Evolutionary conservation across 768 basidiomycete genomes (phyloP).

Genomic region (Nidula microcarpa): DNA sequence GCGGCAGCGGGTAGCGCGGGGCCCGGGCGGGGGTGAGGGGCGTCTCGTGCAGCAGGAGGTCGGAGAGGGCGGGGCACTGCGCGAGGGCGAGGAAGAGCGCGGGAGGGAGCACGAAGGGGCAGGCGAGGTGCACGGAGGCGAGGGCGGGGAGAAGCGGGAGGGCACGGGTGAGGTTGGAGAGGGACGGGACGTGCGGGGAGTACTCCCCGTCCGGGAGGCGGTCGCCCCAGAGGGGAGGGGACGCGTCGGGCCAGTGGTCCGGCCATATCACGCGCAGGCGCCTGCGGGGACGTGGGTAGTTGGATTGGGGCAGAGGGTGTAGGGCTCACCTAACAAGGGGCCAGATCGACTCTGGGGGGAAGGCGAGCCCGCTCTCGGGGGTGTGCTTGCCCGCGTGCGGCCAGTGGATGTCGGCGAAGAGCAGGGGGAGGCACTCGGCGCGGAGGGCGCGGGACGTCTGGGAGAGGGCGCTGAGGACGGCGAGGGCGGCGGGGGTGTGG

Average conservation of each 20-base stretch:
- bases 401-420: constrained; percentile 35
- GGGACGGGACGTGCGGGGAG: constrained; percentile 27
- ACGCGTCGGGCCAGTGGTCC: constrained; percentile 39
- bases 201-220: constrained; percentile 29
- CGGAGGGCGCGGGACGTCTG: constrained; percentile 20
- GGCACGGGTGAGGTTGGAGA: constrained; percentile 30
- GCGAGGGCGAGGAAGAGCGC: constrained; percentile 30
- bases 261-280: constrained; percentile 37
- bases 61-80: constrained; percentile 27
- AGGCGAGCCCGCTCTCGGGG: constrained; percentile 27
- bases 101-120: constrained; percentile 36
- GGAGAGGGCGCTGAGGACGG: constrained; percentile 20
- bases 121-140: constrained; percentile 28
- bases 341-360: constrained; percentile 37
- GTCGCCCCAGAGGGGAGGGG: constrained; percentile 35
- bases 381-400: constrained; percentile 34
- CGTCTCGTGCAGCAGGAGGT: constrained; percentile 34
- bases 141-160: constrained; percentile 32
- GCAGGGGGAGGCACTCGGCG: constrained; percentile 19
- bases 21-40: constrained; percentile 25
- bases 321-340: neutral
- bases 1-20: constrained; percentile 13
- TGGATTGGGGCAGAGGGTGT: too few species aligned
- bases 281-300: constrained; percentile 19
- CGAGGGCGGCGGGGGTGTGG: constrained; percentile 6